phyloP scores from a whole-genome alignment of 257 asterid genomes.

The Solanum infundibuliforme region DNA sequence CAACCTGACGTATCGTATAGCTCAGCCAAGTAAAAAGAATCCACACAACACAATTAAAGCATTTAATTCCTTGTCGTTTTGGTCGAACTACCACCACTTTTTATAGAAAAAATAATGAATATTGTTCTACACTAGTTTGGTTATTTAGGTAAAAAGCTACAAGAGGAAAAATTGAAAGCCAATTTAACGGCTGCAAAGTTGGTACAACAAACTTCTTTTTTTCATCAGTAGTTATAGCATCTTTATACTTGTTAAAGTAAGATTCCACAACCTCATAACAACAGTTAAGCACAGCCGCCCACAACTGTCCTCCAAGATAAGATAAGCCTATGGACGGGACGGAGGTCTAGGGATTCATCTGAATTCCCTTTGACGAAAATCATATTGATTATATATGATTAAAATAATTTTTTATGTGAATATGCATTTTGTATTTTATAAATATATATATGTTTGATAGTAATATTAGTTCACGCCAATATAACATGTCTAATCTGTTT shows the following conservation, averaged over 20 bases:
- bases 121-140: neutral
- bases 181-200: neutral
- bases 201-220: neutral
- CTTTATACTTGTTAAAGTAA: neutral
- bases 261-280: neutral
- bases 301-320: neutral
- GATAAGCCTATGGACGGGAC: neutral
- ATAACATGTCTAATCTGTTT: no score
- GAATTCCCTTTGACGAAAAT: rapidly evolving
- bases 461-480: no score
- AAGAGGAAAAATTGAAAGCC: neutral
- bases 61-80: neutral
- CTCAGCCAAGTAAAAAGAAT: neutral
- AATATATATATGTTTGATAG: neutral
- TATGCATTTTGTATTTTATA: no score
- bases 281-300: neutral
- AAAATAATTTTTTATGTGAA: neutral
- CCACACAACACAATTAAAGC: neutral
- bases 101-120: neutral
- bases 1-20: neutral
- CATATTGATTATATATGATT: neutral
- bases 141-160: neutral
- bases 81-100: neutral
- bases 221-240: neutral
- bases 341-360: rapidly evolving